Evolutionary conservation across 805 yeast species (phyloP).

Genomic region (Yamadazyma laniorum): DNA sequence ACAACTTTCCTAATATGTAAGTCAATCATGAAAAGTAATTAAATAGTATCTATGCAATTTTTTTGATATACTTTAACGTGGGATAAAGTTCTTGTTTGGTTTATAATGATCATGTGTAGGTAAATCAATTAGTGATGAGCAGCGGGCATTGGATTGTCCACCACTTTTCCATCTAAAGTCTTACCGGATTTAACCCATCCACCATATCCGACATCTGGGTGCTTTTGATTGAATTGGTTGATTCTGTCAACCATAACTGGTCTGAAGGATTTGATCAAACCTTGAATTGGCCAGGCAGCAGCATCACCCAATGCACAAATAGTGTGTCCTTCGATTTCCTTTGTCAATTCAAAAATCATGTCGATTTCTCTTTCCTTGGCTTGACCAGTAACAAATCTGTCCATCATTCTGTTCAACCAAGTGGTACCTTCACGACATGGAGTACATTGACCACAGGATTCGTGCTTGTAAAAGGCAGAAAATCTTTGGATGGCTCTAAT

Average conservation of each 20-base stretch:
- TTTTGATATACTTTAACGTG: no score
- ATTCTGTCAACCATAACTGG: constrained; percentile 80
- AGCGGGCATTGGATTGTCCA: constrained; percentile 56
- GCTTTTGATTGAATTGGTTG: constrained; percentile 53
- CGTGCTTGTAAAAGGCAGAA: constrained; percentile 83
- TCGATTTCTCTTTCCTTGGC: constrained; percentile 81
- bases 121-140: constrained; percentile 26
- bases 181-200: constrained; percentile 72
- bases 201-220: constrained; percentile 56
- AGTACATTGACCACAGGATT: constrained; percentile 92
- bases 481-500: constrained; percentile 84
- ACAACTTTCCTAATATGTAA: constrained; percentile 1
- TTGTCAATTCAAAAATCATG: constrained; percentile 77
- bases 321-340: constrained; percentile 88
- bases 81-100: no score
- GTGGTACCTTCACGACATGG: constrained; percentile 95
- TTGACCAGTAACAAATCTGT: constrained; percentile 74
- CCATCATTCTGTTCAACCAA: constrained; percentile 82
- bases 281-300: constrained; percentile 92
- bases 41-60: constrained; percentile 4
- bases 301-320: constrained; percentile 93
- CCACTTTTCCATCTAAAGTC: constrained; percentile 61
- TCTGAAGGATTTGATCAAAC: constrained; percentile 79
- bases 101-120: no score
- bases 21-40: constrained; percentile 1